Evolutionary conservation across 176 grass and related monocot species (phyloP).

Genomic region (Zoysia japonica): DNA sequence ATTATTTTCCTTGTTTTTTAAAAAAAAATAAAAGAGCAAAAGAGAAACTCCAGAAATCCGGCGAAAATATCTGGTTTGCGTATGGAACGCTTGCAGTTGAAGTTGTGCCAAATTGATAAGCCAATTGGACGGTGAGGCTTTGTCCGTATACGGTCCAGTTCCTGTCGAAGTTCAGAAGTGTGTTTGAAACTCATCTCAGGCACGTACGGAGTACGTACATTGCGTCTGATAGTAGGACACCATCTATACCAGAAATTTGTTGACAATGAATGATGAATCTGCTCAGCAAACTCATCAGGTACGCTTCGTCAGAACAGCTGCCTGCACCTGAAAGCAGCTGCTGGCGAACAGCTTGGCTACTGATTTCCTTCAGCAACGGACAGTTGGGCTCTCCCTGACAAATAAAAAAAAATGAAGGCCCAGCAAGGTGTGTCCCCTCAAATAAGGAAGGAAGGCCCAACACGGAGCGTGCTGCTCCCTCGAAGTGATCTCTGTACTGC

Average conservation of each 20-base stretch:
- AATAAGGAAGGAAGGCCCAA: too few species aligned
- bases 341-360: too few species aligned
- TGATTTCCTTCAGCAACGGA: too few species aligned
- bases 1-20: background rate
- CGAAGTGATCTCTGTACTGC: background rate
- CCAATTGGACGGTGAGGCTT: conserved; percentile 19
- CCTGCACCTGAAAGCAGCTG: too few species aligned
- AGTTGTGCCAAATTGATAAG: background rate
- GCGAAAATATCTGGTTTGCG: background rate
- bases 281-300: background rate
- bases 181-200: background rate
- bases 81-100: background rate
- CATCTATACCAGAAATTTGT: background rate
- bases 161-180: conserved; percentile 16
- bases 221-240: conserved; percentile 14
- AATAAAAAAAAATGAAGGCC: too few species aligned
- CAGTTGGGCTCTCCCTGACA: too few species aligned
- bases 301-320: too few species aligned
- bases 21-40: background rate
- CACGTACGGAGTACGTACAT: background rate
- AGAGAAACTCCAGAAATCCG: background rate
- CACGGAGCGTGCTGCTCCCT: background rate
- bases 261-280: background rate
- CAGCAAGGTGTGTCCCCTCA: too few species aligned
- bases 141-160: conserved; percentile 18